A percentile compares a stretch with the other conserved stretches of the same genome.
These are phyloP conservation scores for Neospora caninum DNA, from an alignment of 169 alveolate species.

Conservation along the genomic window DNA sequence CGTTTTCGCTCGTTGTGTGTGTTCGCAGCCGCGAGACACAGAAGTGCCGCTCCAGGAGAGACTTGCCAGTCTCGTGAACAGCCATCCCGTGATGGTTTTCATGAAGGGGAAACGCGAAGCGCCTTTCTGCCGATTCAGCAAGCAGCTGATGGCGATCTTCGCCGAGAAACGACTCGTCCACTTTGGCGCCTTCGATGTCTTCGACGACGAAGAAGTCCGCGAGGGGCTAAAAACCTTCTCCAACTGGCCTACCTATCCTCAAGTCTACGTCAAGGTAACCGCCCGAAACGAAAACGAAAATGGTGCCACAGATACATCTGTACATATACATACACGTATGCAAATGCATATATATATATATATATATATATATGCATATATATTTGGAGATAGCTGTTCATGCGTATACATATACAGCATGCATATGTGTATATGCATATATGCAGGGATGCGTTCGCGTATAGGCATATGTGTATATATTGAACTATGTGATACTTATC, in stretches of 20 bases:
- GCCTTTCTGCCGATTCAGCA: conserved; percentile 58
- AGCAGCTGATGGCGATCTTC: conserved; percentile 10
- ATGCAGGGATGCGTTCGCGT: no score
- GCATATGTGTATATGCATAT: not conserved
- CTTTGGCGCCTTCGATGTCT: conserved; percentile 52
- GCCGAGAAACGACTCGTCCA: conserved; percentile 23
- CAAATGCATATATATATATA: not conserved
- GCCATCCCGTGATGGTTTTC: conserved; percentile 48
- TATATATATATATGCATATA: no score
- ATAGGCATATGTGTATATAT: no score
- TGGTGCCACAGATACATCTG: no score
- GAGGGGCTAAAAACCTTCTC: conserved; percentile 54
- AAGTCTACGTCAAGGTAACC: conserved; percentile 47
- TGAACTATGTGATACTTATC: no score
- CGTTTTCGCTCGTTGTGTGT: not conserved
- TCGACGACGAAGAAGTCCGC: conserved; percentile 54
- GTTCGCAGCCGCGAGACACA: not conserved
- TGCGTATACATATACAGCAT: no score
- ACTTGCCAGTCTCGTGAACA: not conserved
- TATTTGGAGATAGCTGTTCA: no score
- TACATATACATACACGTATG: not conserved
- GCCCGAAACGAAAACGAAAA: not conserved
- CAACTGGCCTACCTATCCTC: conserved; percentile 68
- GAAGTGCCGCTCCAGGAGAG: conserved; percentile 6
- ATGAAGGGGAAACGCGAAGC: conserved; percentile 56